Evolutionary conservation across 345 rosid genomes (phyloP), one percentile per base, ranked within the genome.

Genomic region (Cochlearia excelsa): DNA sequence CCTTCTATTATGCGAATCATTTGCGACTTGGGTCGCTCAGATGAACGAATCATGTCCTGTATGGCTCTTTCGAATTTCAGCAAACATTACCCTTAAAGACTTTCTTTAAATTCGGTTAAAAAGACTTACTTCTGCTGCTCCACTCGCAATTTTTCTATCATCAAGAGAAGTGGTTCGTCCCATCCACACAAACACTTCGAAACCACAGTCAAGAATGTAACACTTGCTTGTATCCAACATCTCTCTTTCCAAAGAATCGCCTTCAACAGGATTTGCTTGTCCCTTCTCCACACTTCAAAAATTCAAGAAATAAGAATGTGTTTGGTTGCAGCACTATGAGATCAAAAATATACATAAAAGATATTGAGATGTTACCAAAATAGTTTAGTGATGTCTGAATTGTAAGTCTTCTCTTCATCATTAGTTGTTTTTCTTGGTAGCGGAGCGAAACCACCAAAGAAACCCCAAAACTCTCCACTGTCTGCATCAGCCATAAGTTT

Each of bases 1-100:
- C 97, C 99, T 75, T 89, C 99, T 51, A 93, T 93, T 59, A 89
- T 77, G 50, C 94, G 88, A 63, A 93, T 77, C 59, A 93, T 73
- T 62, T 77, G 95, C 34, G 90, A 77, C 62, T 83, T 82, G 4
- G 87, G 77, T 44, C 86, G 69, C 46, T 80, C 86, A 49, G 84
- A 78, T 53, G 67, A 64, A 35, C 59, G 79, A 40, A 87, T 72
- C 67, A 93, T 65, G 71, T 87, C 99, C 99, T 93, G 84, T 51
- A 67, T 65, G 68, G 27, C 38, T 37, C 54, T 91, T 62, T 34
- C 57, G n/a, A 64, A 64, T 45, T 64, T 71, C 61, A 64, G 61
- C 56, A 62, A 71, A 52, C 61, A 57, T 39, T 37, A 30, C n/a
- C 33, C 30, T 27, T 1, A 33, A 29, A 56, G 39, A 46, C 30